phyloP scores from a whole-genome alignment of 2,329 filamentous ascomycete species.

The Fusarium sp. region DNA sequence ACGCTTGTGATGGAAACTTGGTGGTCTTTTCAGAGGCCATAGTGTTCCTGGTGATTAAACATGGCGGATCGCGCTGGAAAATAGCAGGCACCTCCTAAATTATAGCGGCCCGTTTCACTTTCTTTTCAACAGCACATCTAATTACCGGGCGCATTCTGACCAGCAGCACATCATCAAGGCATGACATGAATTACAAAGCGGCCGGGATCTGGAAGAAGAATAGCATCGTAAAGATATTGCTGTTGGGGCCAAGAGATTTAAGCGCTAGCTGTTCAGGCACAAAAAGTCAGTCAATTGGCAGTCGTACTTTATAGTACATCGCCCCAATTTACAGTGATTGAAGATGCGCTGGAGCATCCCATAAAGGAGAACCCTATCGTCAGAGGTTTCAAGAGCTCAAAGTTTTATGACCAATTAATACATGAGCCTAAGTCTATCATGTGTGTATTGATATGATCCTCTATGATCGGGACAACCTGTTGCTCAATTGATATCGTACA shows the following conservation, averaged over 20 bases:
- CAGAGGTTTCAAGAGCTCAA: not conserved
- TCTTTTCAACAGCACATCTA: not conserved
- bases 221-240: not conserved
- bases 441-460: not conserved
- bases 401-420: not conserved
- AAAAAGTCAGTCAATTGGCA: too few species aligned
- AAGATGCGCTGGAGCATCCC: not conserved
- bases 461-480: not conserved
- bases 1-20: too few species aligned
- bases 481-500: not conserved
- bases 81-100: not conserved
- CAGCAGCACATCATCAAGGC: not conserved
- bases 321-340: not conserved
- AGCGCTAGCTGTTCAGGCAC: not conserved
- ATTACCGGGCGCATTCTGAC: not conserved
- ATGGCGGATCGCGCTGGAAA: not conserved
- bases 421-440: not conserved
- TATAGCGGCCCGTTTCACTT: not conserved
- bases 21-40: fast-evolving
- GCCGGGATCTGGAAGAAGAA: not conserved
- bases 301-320: too few species aligned
- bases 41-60: not conserved
- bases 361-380: fast-evolving
- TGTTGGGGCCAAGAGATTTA: not conserved
- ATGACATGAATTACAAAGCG: fast-evolving